Evolutionary conservation across 1,139 yeast genomes (phyloP).

Genomic region (Nakaseomyces nivariensis): DNA sequence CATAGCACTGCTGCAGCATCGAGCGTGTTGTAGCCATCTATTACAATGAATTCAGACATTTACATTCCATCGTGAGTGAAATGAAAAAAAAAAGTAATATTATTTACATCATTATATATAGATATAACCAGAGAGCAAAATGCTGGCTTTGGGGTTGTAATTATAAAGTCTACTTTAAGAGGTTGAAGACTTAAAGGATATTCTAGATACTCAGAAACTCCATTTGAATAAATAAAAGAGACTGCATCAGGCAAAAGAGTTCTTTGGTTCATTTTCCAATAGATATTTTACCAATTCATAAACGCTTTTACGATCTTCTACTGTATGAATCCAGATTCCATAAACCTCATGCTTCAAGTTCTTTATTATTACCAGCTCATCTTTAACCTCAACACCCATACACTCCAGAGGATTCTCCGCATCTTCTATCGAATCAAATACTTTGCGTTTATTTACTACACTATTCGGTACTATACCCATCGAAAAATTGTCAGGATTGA

Average conservation of each 20-base stretch:
- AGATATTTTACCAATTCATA: slow-evolving; percentile 43
- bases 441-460: slow-evolving; percentile 35
- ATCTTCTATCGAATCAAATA: slow-evolving; percentile 34
- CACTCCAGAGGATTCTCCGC: slow-evolving; percentile 37
- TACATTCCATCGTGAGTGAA: no score
- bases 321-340: slow-evolving; percentile 84
- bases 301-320: slow-evolving; percentile 57
- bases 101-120: no score
- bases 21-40: no score
- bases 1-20: neutral
- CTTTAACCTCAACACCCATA: slow-evolving; percentile 71
- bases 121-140: no score
- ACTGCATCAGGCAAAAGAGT: slow-evolving; percentile 21
- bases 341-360: slow-evolving; percentile 68
- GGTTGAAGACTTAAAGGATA: no score
- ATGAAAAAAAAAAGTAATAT: no score
- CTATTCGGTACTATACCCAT: slow-evolving; percentile 64
- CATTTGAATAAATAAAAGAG: neutral
- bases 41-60: no score
- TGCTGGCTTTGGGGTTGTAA: no score
- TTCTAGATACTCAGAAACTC: no score
- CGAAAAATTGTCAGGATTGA: slow-evolving; percentile 66
- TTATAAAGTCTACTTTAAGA: no score
- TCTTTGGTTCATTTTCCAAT: slow-evolving; percentile 28
- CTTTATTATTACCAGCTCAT: slow-evolving; percentile 69